A percentile compares a stretch with the other conserved stretches of the same genome.
phyloP scores from a whole-genome alignment of 768 basidiomycete genomes.

The Mycena floridula region DNA sequence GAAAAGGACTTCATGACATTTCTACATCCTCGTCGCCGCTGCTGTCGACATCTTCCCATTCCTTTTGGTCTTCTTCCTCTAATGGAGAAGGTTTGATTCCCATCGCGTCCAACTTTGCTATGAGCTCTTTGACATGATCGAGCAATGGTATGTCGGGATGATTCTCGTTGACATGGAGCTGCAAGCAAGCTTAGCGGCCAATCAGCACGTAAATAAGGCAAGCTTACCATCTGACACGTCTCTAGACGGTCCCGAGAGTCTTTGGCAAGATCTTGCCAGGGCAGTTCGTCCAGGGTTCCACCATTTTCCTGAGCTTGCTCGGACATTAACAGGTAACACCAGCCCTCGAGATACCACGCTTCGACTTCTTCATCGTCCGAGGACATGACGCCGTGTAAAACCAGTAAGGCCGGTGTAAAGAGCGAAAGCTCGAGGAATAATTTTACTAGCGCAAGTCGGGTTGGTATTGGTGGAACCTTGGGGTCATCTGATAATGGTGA shows the following conservation, averaged over 20 bases:
- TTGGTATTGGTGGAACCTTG: slow-evolving; percentile 63
- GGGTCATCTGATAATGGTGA: slow-evolving; percentile 46
- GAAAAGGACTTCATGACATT: slow-evolving; percentile 39
- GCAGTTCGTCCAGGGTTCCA: slow-evolving; percentile 44
- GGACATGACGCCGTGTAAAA: slow-evolving; percentile 74
- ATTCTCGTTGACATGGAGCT: slow-evolving; percentile 69
- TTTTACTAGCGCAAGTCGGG: slow-evolving; percentile 69
- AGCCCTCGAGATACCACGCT: slow-evolving; percentile 92
- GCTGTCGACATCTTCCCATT: slow-evolving; percentile 57
- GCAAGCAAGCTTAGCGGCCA: slow-evolving; percentile 6
- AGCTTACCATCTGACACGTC: slow-evolving; percentile 72
- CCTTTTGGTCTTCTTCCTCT: slow-evolving; percentile 51
- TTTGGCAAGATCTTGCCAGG: slow-evolving; percentile 72
- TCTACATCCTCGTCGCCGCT: slow-evolving; percentile 59
- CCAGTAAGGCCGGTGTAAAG: slow-evolving; percentile 65
- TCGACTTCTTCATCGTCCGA: slow-evolving; percentile 84
- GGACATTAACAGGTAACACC: slow-evolving; percentile 84
- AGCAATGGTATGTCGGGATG: slow-evolving; percentile 74
- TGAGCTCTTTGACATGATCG: slow-evolving; percentile 70
- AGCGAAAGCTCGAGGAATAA: slow-evolving; percentile 73
- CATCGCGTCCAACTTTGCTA: slow-evolving; percentile 55
- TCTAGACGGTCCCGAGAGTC: slow-evolving; percentile 80
- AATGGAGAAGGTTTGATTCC: slow-evolving; percentile 60
- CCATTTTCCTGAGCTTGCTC: slow-evolving; percentile 60
- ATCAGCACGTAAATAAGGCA: slow-evolving; percentile 1